phyloP scores from a whole-genome alignment of 2,329 filamentous ascomycete species.

The Akanthomyces lecanii region DNA sequence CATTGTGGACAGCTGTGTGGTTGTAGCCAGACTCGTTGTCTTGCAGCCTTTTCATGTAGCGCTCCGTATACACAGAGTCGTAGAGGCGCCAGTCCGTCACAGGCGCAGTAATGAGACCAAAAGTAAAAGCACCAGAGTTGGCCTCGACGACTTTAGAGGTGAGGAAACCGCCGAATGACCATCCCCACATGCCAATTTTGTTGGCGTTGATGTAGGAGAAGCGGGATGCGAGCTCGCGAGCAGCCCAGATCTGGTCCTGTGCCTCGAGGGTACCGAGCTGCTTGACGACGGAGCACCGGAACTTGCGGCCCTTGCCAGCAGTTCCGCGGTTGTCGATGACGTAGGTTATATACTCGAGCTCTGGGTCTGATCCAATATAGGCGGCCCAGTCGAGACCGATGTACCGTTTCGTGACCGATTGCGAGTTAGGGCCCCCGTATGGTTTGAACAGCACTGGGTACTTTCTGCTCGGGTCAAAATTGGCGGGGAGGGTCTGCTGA shows the following conservation, averaged over 20 bases:
- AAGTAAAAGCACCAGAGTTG: constrained; percentile 56
- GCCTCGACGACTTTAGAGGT: constrained; percentile 62
- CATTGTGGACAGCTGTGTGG: constrained; percentile 53
- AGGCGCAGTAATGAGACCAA: constrained; percentile 61
- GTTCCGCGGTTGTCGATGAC: constrained; percentile 67
- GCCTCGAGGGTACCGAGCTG: constrained; percentile 62
- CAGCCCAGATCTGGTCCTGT: constrained; percentile 64
- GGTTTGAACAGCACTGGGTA: constrained; percentile 65
- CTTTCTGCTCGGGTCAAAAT: constrained; percentile 58
- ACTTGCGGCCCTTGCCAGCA: constrained; percentile 58
- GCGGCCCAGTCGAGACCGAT: constrained; percentile 52
- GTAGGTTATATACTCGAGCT: constrained; percentile 64
- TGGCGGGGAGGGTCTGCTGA: constrained; percentile 60
- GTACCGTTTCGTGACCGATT: constrained; percentile 56
- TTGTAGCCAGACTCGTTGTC: constrained; percentile 58
- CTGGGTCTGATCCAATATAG: constrained; percentile 63
- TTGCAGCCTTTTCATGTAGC: constrained; percentile 63
- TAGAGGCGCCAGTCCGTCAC: constrained; percentile 69
- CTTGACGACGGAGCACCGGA: constrained; percentile 53
- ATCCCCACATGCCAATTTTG: constrained; percentile 64
- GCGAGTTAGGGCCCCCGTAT: constrained; percentile 63
- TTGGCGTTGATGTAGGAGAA: constrained; percentile 52
- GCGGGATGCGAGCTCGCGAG: constrained; percentile 47
- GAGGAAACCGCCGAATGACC: constrained; percentile 65
- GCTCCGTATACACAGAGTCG: constrained; percentile 67